Evolutionary conservation across 2,329 filamentous ascomycete genomes (phyloP).

Genomic region (Fusarium circinatum): DNA sequence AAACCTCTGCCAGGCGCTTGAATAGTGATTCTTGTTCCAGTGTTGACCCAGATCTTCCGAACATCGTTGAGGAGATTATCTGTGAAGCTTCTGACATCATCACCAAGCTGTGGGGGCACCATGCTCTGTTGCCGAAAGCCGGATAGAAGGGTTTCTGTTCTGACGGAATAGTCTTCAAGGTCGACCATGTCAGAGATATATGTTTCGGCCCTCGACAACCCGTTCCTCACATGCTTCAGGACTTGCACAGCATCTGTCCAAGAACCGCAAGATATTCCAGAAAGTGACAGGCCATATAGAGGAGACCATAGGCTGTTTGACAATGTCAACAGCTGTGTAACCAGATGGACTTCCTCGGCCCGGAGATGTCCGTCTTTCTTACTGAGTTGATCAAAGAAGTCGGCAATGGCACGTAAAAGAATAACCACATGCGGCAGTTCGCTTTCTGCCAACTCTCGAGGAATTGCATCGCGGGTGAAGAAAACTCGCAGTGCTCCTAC

Average conservation of each 20-base stretch:
- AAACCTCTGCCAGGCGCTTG: constrained; percentile 50
- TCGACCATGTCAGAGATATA: constrained; percentile 35
- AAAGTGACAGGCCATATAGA: constrained; percentile 37
- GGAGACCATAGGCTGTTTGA: constrained; percentile 48
- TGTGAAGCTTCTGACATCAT: constrained; percentile 53
- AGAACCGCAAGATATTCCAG: not conserved
- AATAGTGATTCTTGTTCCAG: constrained; percentile 49
- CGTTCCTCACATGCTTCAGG: constrained; percentile 30
- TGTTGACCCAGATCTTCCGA: constrained; percentile 55
- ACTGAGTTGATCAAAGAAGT: constrained; percentile 43
- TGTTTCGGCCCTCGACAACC: constrained; percentile 30
- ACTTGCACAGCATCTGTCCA: constrained; percentile 35
- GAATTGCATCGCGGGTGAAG: constrained; percentile 49
- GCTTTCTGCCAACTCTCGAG: constrained; percentile 51
- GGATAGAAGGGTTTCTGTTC: constrained; percentile 37
- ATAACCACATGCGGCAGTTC: constrained; percentile 48
- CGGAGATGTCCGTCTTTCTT: constrained; percentile 33
- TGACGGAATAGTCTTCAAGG: constrained; percentile 21
- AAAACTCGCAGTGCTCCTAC: constrained; percentile 53
- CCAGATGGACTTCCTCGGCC: constrained; percentile 42
- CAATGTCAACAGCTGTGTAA: constrained; percentile 44
- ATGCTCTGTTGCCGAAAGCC: constrained; percentile 22
- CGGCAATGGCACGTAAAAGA: constrained; percentile 47
- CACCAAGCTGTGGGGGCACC: constrained; percentile 18
- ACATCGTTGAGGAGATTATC: constrained; percentile 58